Evolutionary conservation across 495 filamentous ascomycete genomes (phyloP), one percentile per base, ranked within the genome.

Genomic region (Aspergillus hancockii): DNA sequence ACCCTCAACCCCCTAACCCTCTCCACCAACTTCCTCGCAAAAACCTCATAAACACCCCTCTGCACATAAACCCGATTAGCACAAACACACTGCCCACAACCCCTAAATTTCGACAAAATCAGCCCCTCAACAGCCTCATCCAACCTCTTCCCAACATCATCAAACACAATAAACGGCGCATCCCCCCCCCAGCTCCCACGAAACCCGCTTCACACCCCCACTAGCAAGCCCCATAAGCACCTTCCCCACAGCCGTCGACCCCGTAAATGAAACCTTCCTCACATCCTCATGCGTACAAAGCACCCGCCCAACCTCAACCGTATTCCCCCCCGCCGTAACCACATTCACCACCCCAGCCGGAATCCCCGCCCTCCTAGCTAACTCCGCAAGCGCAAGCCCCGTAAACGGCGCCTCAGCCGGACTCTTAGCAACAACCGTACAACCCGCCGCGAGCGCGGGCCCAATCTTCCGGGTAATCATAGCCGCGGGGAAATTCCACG

Each of bases 131-230:
- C 87, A 1, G 91, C 91, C 62, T 89, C 85, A 12, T 93, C 90
- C 18, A 96, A 66, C 67, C 96, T 87, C 6, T 89, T 90, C n/a
- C n/a, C n/a, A n/a, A n/a, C n/a, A n/a, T n/a, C n/a, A n/a, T n/a
- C n/a, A n/a, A n/a, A n/a, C n/a, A n/a, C n/a, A n/a, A n/a, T n/a
- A n/a, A 95, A 78, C 3, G 92, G 92, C 8, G 84, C 88, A 76
- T 97, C 96, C 40, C 93, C 93, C n/a, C 21, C 93, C 93, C 8
- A 92, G 93, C 72, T 96, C 92, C 31, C 96, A 82, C 0, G 89
- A 94, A 54, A 96, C 90, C 68, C 87, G 88, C 51, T 83, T 78
- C 63, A 96, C 88, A 8, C 85, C 80, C 46, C 84, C 77, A 41
- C 83, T 84, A 1, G 65, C 76, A 66, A 88, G 84, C 62, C 59